Base-by-base conservation (phyloP, 139 green algal species). In the Chlorella sp. region DNA sequence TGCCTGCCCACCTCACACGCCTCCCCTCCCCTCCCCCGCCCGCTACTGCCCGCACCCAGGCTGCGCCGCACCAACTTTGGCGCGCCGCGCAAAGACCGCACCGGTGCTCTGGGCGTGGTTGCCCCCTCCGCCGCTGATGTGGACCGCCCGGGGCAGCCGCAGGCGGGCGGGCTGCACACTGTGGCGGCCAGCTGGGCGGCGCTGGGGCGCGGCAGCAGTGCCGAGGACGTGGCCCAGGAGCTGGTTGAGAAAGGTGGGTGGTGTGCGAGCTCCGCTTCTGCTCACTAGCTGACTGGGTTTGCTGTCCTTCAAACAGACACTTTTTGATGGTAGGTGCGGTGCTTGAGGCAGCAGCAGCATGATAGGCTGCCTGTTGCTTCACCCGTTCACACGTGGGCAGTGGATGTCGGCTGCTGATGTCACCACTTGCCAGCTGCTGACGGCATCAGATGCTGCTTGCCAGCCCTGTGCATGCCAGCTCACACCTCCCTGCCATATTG, bases 171-270 rank as follows among this genome's bases (percentile, higher is more conserved):
- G 39, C 30, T 72, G 63, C 63, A 69, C 65, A 72, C n/a, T 15
- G 51, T 18, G 30, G 32, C 65, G 65, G 51, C 30, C 32, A 41
- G n/a, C n/a, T 72, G 65, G 26, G 39, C 36, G 23, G 36, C 36
- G 3, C 36, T 0, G 7, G 70, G n/a, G n/a, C n/a, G 30, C 57
- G 36, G 51, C 21, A 3, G 23, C 32, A 83, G 64, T 30, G 44
- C 41, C 5, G 80, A 85, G 1, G 80, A 69, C 28, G 80, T 34
- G 6, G 55, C 51, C 0, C 56, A 80, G 16, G 69, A 80, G 56
- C 18, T 86, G 0, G 38, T 73, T 30, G 81, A 86, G 56, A 80
- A 86, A 28, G 81, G 81, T 86, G 70, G 41, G 81, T 65, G n/a
- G 28, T 39, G 6, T 26, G 70, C 18, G 12, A 23, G 6, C 25